phyloP scores from a whole-genome alignment of 495 filamentous ascomycete species.

The Corynascus novoguineensis region DNA sequence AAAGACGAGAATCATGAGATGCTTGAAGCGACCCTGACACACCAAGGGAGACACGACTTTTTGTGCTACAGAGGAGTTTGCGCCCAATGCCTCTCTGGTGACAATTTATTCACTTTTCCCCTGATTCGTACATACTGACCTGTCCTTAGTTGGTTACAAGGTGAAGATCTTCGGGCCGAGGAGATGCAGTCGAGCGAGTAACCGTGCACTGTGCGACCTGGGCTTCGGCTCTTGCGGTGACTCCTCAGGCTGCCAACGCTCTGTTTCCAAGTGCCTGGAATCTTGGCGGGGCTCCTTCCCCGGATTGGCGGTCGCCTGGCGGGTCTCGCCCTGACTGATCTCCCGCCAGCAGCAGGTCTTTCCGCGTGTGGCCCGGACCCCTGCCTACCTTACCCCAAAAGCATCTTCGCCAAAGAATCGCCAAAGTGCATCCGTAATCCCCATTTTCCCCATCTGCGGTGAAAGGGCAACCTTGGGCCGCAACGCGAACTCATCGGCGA shows the following conservation, averaged over 20 bases:
- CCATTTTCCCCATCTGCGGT: background rate
- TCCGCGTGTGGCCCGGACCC: background rate
- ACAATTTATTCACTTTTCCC: too few relatives aligned
- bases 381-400: background rate
- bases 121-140: too few relatives aligned
- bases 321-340: background rate
- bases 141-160: too few relatives aligned
- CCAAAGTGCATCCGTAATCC: background rate
- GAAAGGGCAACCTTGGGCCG: too few relatives aligned
- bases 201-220: background rate
- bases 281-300: conserved; percentile 9
- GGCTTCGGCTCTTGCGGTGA: too few relatives aligned
- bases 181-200: background rate
- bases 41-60: background rate
- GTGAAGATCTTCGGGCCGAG: background rate
- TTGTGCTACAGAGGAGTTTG: too few relatives aligned
- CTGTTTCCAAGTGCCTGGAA: background rate
- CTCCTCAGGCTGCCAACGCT: background rate
- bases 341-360: background rate
- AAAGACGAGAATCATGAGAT: background rate
- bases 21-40: background rate
- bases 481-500: background rate
- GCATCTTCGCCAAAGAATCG: background rate
- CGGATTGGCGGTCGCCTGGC: conserved; percentile 1
- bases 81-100: too few relatives aligned